These are phyloP conservation scores for Microdochium nivale DNA, from an alignment of 2,329 filamentous ascomycete species.

Conservation along the genomic window DNA sequence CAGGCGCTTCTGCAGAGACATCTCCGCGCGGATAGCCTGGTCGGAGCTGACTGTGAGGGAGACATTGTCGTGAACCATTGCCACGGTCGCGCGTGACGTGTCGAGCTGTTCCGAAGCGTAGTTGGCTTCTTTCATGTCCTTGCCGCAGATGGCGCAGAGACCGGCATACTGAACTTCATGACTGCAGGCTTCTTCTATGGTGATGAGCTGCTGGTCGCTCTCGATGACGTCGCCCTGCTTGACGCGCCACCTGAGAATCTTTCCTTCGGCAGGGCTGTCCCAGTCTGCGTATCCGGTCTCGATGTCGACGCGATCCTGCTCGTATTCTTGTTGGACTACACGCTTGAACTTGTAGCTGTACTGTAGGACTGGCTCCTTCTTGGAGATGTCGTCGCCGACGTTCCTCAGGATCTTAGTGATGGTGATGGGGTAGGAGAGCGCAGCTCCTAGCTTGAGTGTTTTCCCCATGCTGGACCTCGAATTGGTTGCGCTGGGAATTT, in stretches of 20 bases:
- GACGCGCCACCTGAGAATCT: slow-evolving; percentile 68
- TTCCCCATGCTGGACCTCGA: slow-evolving; percentile 27
- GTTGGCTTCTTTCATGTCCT: slow-evolving; percentile 87
- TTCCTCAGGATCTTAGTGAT: slow-evolving; percentile 76
- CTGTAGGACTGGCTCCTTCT: slow-evolving; percentile 70
- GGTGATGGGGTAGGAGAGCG: slow-evolving; percentile 87
- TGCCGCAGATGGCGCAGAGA: slow-evolving; percentile 84
- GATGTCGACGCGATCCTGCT: slow-evolving; percentile 56
- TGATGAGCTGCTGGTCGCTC: slow-evolving; percentile 51
- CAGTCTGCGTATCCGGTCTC: slow-evolving; percentile 68
- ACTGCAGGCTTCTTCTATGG: slow-evolving; percentile 83
- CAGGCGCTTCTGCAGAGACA: slow-evolving; percentile 76
- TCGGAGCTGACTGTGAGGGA: slow-evolving; percentile 75
- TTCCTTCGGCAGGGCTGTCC: slow-evolving; percentile 77
- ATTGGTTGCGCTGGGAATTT: not conserved
- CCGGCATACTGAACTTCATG: slow-evolving; percentile 89
- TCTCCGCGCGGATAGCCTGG: slow-evolving; percentile 74
- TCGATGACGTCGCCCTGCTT: slow-evolving; percentile 55
- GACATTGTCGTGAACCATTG: slow-evolving; percentile 89
- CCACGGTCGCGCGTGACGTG: slow-evolving; percentile 80
- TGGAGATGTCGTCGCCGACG: slow-evolving; percentile 65
- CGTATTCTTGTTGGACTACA: slow-evolving; percentile 51
- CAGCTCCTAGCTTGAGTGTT: slow-evolving; percentile 43
- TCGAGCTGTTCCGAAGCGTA: slow-evolving; percentile 76
- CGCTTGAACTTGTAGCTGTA: slow-evolving; percentile 81